phyloP scores from a whole-genome alignment of 1,284 basidiomycete genomes.

The Tilletia setariae region DNA sequence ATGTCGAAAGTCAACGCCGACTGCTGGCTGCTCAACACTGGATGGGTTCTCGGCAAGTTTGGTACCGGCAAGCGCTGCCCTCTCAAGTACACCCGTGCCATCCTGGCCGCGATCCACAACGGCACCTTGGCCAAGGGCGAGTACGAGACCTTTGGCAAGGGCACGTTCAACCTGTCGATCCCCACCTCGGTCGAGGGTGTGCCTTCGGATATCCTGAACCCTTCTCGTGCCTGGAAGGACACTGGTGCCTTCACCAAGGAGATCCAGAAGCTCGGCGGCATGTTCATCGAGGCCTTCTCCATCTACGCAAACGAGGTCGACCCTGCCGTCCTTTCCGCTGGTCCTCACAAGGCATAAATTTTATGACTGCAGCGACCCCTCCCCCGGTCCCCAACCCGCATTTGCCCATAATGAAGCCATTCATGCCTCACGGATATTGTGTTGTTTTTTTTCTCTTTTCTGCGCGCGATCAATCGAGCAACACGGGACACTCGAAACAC shows the following conservation, averaged over 20 bases:
- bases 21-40: constrained; percentile 99
- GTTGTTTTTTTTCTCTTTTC: too few relatives aligned
- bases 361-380: too few relatives aligned
- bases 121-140: constrained; percentile 81
- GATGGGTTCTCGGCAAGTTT: constrained; percentile 94
- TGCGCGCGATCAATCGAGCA: too few relatives aligned
- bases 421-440: too few relatives aligned
- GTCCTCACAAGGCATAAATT: constrained; percentile 29
- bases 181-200: constrained; percentile 42
- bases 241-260: constrained; percentile 42
- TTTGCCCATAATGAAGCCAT: too few relatives aligned
- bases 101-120: constrained; percentile 94
- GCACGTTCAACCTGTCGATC: constrained; percentile 47
- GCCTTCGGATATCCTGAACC: constrained; percentile 45
- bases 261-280: constrained; percentile 52
- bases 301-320: constrained; percentile 51
- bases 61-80: constrained; percentile 61
- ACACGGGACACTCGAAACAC: too few relatives aligned
- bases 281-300: constrained; percentile 52
- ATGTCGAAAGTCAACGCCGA: constrained; percentile 87
- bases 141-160: constrained; percentile 69
- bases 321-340: constrained; percentile 44
- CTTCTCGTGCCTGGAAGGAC: constrained; percentile 45
- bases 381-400: too few relatives aligned
- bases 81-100: constrained; percentile 73